A percentile compares a stretch with the other conserved stretches of the same genome.
Conservation (phyloP, 2,329 filamentous ascomycete genomes). For the Lecanosticta acicola region DNA sequence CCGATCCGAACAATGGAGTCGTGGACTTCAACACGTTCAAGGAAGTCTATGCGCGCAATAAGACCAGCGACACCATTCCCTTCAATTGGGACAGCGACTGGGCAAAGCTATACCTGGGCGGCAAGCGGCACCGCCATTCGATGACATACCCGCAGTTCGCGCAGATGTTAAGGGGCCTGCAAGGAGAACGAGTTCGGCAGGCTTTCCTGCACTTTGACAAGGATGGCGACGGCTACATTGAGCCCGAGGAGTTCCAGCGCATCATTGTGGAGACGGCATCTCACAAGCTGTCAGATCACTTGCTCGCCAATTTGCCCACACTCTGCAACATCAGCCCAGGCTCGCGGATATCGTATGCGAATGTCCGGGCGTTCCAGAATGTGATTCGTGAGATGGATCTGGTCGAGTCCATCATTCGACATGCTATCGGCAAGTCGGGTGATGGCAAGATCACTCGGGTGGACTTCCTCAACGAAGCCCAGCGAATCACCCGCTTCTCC, state of each 20-base stretch:
- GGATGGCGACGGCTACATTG: constrained; percentile 89
- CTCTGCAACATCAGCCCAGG: constrained; percentile 90
- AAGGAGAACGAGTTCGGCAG: constrained; percentile 92
- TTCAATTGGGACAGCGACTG: constrained; percentile 98
- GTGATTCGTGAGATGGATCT: constrained; percentile 97
- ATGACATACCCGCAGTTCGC: constrained; percentile 96
- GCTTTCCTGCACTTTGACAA: constrained; percentile 89
- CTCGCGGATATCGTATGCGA: constrained; percentile 95
- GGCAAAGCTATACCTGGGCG: constrained; percentile 89
- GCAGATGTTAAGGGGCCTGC: constrained; percentile 92
- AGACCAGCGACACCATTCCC: constrained; percentile 74
- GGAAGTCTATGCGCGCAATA: constrained; percentile 79
- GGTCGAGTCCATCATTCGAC: constrained; percentile 85
- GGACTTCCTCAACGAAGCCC: constrained; percentile 92
- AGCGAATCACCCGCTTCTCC: constrained; percentile 85
- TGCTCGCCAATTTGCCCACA: constrained; percentile 82
- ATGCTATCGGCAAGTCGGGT: constrained; percentile 72
- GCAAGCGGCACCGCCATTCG: constrained; percentile 78
- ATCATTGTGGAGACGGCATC: constrained; percentile 89
- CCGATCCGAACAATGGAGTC: constrained; percentile 72
- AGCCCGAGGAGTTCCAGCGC: constrained; percentile 90
- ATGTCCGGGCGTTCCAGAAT: constrained; percentile 96
- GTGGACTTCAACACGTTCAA: constrained; percentile 90
- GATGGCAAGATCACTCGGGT: constrained; percentile 92
- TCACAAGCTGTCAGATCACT: constrained; percentile 96